Evolutionary conservation across 768 basidiomycete genomes (phyloP), one percentile per base, ranked within the genome.

Genomic region (Steccherinum ochraceum): DNA sequence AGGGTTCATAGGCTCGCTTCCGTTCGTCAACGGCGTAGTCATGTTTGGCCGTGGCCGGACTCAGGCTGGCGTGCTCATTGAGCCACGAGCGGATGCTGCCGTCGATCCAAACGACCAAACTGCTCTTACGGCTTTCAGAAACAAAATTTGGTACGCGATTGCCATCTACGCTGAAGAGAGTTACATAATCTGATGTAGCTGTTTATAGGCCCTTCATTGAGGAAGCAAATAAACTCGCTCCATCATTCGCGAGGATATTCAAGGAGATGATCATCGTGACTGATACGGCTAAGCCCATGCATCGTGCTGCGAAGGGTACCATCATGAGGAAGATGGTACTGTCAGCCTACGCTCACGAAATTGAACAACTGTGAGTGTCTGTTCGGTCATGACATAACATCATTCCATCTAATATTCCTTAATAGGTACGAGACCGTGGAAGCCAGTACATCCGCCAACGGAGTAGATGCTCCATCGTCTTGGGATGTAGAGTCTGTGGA

Each of bases 241-340:
- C 61, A 2, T 46, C 55, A 25, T 58, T 57, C 47, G 58, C 56
- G 2, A 54, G 56, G 24, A 59, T 63, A 12, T 63, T 57, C 52
- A 61, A 59, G 46, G 61, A 64, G 48, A 61, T 61, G 60, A 58
- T 63, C 13, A 12, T 63, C 11, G 47, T 61, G 10, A 56, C 61
- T 4, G 25, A 49, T 2, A 49, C 61, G 2, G 35, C 18, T n/a
- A 57, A 54, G 52, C 56, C 58, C 1, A 27, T 63, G 5, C 50
- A 50, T 3, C 51, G 56, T 25, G 57, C 62, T 3, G 58, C 25
- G 10, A 63, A 64, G 35, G 51, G 52, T 12, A 59, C 49, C 4
- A 45, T 56, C 21, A 35, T 49, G 19, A 52, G 58, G 12, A 56
- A 59, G 50, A 30, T 45, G 13, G 49, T 53, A 5, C 5, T 54